Conservation (phyloP, 2,329 filamentous ascomycete species). For the Teratosphaeria epicoccoides region DNA sequence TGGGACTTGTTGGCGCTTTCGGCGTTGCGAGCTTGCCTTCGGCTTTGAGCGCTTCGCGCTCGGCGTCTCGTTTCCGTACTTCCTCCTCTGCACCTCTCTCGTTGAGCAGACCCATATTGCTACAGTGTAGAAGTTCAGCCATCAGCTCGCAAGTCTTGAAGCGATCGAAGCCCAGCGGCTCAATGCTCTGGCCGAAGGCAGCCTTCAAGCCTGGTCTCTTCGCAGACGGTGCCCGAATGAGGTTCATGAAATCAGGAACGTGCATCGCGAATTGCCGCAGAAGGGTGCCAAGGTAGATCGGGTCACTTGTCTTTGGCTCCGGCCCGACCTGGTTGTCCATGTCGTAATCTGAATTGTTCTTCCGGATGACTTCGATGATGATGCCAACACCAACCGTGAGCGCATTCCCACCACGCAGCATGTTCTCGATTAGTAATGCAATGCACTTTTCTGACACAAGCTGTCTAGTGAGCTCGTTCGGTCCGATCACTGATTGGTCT, state of each 20-base stretch:
- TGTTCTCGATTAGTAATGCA: slow-evolving; percentile 73
- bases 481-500: slow-evolving; percentile 96
- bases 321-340: slow-evolving; percentile 77
- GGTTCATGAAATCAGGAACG: slow-evolving; percentile 85
- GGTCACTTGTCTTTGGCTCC: slow-evolving; percentile 74
- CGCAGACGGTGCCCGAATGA: slow-evolving; percentile 69
- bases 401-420: slow-evolving; percentile 88
- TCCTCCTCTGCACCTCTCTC: slow-evolving; percentile 82
- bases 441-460: slow-evolving; percentile 80
- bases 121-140: slow-evolving; percentile 94
- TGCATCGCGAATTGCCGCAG: slow-evolving; percentile 81
- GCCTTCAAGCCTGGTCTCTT: slow-evolving; percentile 67
- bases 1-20: slow-evolving; percentile 47
- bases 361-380: slow-evolving; percentile 94
- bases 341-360: slow-evolving; percentile 99
- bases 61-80: slow-evolving; percentile 65
- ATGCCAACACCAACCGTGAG: slow-evolving; percentile 94
- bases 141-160: slow-evolving; percentile 99
- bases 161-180: slow-evolving; percentile 89
- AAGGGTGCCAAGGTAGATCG: slow-evolving; percentile 88
- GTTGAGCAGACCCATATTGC: slow-evolving; percentile 95
- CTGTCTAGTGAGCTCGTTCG: slow-evolving; percentile 91
- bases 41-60: slow-evolving; percentile 66
- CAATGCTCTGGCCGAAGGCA: slow-evolving; percentile 82
- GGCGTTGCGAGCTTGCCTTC: slow-evolving; percentile 62